A percentile compares a stretch with the other conserved stretches of the same genome.
phyloP scores from a whole-genome alignment of 2,329 filamentous ascomycete genomes.

The Colletotrichum salicis region DNA sequence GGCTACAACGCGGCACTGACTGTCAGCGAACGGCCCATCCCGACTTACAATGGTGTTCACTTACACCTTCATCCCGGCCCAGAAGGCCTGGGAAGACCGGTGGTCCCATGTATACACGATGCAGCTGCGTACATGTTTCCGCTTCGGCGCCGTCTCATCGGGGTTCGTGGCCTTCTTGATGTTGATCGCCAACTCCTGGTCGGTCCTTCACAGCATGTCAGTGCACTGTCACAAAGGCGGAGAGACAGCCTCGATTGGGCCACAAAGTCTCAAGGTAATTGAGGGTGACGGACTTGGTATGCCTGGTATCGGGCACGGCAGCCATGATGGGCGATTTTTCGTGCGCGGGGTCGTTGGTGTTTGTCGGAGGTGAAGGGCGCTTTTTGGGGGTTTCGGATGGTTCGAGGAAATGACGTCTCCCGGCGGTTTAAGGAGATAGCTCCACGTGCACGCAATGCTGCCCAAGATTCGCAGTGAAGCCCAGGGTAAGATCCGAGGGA shows the following conservation, averaged over 20 bases:
- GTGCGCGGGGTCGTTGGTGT: conserved; percentile 18
- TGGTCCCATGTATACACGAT: conserved; percentile 99
- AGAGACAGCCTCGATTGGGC: not conserved
- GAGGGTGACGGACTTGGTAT: conserved; percentile 34
- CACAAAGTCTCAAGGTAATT: not conserved
- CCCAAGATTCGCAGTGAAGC: not conserved
- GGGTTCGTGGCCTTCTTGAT: conserved; percentile 76
- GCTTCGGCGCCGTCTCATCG: conserved; percentile 75
- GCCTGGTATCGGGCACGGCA: conserved; percentile 33
- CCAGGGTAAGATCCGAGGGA: not conserved
- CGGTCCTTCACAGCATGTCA: conserved; percentile 61
- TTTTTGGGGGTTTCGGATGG: conserved; percentile 12
- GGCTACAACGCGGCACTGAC: conserved; percentile 61
- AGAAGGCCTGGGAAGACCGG: conserved; percentile 93
- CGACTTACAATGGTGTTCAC: conserved; percentile 46
- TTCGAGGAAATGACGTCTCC: conserved; percentile 32
- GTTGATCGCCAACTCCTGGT: conserved; percentile 75
- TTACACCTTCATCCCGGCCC: conserved; percentile 98
- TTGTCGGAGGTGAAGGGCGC: conserved; percentile 15
- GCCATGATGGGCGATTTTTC: conserved; percentile 31
- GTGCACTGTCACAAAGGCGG: conserved; percentile 12
- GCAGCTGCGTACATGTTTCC: conserved; percentile 96
- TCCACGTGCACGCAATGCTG: conserved; percentile 26
- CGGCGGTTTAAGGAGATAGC: conserved; percentile 16
- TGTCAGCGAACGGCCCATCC: not conserved